Evolutionary conservation across 148 eudicot species (phyloP).

Genomic region (Cornus suecica): DNA sequence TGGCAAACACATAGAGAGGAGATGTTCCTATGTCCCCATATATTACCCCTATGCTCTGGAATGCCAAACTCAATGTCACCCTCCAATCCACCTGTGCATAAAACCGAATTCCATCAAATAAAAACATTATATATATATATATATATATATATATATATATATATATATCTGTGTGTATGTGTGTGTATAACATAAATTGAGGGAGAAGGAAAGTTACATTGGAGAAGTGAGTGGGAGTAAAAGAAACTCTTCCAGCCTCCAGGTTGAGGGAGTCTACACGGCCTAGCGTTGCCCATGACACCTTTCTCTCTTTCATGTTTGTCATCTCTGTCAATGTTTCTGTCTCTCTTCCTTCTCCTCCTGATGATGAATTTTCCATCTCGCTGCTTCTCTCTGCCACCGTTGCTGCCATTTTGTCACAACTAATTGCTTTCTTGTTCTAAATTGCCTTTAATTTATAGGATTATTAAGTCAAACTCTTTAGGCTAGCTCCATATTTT

Average conservation of each 20-base stretch:
- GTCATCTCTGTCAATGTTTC: not conserved
- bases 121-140: too few species aligned
- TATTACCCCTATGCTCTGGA: conserved; percentile 44
- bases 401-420: too few species aligned
- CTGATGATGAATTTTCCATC: not conserved
- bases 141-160: too few species aligned
- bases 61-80: conserved; percentile 34
- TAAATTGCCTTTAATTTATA: too few species aligned
- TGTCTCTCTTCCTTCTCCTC: not conserved
- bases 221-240: conserved; percentile 6
- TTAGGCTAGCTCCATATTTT: too few species aligned
- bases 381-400: not conserved
- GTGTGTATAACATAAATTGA: too few species aligned
- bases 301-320: not conserved
- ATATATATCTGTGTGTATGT: too few species aligned
- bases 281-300: conserved; percentile 16
- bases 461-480: too few species aligned
- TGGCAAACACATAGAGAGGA: conserved; percentile 42
- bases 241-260: conserved; percentile 35
- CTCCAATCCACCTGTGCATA: not conserved
- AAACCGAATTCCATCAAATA: too few species aligned
- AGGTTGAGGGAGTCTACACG: conserved; percentile 37
- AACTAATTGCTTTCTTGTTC: too few species aligned
- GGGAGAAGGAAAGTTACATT: not conserved
- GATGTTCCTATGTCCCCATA: conserved; percentile 53